Evolutionary conservation across 495 filamentous ascomycete species (phyloP), one percentile per base, ranked within the genome.

Genomic region (Penicillium manginii): DNA sequence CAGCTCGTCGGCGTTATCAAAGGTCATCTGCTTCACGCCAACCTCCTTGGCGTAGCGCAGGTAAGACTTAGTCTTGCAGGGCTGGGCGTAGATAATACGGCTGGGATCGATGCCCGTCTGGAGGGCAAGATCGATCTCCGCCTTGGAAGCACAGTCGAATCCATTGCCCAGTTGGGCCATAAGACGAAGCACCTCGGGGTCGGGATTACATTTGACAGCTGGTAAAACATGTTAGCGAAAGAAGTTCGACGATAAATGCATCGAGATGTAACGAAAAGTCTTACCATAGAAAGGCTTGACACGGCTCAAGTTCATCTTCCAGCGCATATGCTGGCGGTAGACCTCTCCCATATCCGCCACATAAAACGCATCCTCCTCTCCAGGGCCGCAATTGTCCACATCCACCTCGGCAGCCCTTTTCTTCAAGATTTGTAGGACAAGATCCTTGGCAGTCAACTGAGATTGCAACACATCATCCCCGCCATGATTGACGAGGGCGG

Each of bases 141-240:
- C 79, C 84, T 97, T 97, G 70, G 96, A 98, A 53, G 94, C 94
- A 73, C 94, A 99, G 76, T 99, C 94, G 74, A 99, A 99, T 58
- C 96, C 94, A 58, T 92, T 93, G 62, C 92, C 94, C 50, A 97
- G 83, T 56, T 84, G 83, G 60, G 91, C 86, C 68, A 99, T 86
- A 52, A 98, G 88, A 66, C 89, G 86, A 58, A 99, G 77, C 46
- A 99, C 87, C 74, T 90, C 89, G 2, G 88, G 85, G 74, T 98
- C 94, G 11, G 92, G 91, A 81, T 99, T 98, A 73, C 94, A 98
- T 78, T 99, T 99, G 78, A 99, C 92, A 59, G 94, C 93, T 96
- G 63, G 43, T 47, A 14, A 14, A 10, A 18, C 6, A 8, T 6
- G 35, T 61, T 46, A 66, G 60, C 17, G 39, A 53, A 49, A 10